Evolutionary conservation across 1,284 basidiomycete genomes (phyloP).

Genomic region (Naganishia cerealis): DNA sequence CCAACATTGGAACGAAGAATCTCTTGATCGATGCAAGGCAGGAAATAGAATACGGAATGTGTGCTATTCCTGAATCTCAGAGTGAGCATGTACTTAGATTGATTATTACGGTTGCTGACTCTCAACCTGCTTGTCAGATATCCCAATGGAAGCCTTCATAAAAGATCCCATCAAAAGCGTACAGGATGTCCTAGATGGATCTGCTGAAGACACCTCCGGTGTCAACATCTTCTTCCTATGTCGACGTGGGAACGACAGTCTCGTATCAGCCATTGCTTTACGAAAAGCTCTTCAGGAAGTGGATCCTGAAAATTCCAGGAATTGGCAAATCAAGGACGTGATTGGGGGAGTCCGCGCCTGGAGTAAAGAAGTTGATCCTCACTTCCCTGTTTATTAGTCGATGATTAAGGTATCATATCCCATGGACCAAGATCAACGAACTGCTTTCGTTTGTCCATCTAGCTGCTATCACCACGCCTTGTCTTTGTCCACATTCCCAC

Average conservation of each 20-base stretch:
- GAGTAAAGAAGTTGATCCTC: conserved; percentile 67
- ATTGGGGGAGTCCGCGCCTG: conserved; percentile 76
- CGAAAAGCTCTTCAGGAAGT: conserved; percentile 43
- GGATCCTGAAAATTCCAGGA: conserved; percentile 1
- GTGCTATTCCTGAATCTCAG: conserved; percentile 69
- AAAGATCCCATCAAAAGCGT: conserved; percentile 34
- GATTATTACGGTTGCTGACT: neutral
- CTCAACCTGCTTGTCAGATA: conserved; percentile 41
- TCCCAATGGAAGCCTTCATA: conserved; percentile 46
- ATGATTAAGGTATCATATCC: neutral
- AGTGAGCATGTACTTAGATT: conserved; percentile 60
- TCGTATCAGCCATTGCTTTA: conserved; percentile 74
- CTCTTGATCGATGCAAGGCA: conserved; percentile 79
- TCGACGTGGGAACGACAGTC: conserved; percentile 88
- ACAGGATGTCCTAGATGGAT: neutral
- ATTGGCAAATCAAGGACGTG: conserved; percentile 64
- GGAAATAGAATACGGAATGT: conserved; percentile 80
- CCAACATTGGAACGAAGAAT: neutral
- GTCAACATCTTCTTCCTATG: conserved; percentile 67
- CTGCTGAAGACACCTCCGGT: neutral
- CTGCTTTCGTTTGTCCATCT: neutral
- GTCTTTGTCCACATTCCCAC: too few relatives aligned
- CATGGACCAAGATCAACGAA: conserved; percentile 39
- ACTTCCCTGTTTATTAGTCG: conserved; percentile 73
- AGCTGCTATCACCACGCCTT: too few relatives aligned